Conservation (phyloP, 2,329 filamentous ascomycete species). For the Calonectria ilicicola region DNA sequence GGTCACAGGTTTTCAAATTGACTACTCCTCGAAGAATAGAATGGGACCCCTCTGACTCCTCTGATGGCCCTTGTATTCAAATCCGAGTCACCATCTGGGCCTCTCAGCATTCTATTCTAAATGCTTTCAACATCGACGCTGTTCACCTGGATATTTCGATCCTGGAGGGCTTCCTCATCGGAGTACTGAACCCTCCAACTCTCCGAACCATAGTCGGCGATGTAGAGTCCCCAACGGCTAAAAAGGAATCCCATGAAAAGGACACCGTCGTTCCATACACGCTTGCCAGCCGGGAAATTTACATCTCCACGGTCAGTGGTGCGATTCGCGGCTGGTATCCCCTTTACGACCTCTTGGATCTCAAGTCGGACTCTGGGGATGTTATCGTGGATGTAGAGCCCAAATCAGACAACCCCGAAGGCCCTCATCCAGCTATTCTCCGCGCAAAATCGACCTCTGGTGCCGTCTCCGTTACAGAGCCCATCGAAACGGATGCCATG, state of each 20-base stretch:
- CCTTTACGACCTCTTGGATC: constrained; percentile 60
- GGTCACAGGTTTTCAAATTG: constrained; percentile 53
- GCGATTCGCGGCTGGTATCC: constrained; percentile 62
- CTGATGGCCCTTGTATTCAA: constrained; percentile 58
- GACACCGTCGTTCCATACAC: constrained; percentile 49
- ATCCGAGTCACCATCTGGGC: constrained; percentile 61
- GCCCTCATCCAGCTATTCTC: constrained; percentile 54
- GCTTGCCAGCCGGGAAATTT: constrained; percentile 57
- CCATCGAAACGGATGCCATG: constrained; percentile 45
- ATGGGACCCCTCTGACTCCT: constrained; percentile 33
- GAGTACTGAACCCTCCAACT: constrained; percentile 40
- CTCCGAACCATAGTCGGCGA: constrained; percentile 54
- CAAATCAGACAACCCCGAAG: constrained; percentile 49
- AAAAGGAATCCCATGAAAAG: constrained; percentile 34
- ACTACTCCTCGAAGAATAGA: constrained; percentile 51
- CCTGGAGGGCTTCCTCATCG: constrained; percentile 54
- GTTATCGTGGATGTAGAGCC: constrained; percentile 56
- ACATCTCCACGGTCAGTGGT: constrained; percentile 57
- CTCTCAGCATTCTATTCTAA: constrained; percentile 54
- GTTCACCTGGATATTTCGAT: constrained; percentile 56
- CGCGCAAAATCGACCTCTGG: constrained; percentile 59
- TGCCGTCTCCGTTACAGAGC: constrained; percentile 54
- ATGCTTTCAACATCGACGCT: constrained; percentile 50
- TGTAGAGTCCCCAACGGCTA: constrained; percentile 50
- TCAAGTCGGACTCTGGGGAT: constrained; percentile 59